These are phyloP conservation scores for Fusarium sp. DNA, from an alignment of 2,329 filamentous ascomycete genomes.

Conservation along the genomic window DNA sequence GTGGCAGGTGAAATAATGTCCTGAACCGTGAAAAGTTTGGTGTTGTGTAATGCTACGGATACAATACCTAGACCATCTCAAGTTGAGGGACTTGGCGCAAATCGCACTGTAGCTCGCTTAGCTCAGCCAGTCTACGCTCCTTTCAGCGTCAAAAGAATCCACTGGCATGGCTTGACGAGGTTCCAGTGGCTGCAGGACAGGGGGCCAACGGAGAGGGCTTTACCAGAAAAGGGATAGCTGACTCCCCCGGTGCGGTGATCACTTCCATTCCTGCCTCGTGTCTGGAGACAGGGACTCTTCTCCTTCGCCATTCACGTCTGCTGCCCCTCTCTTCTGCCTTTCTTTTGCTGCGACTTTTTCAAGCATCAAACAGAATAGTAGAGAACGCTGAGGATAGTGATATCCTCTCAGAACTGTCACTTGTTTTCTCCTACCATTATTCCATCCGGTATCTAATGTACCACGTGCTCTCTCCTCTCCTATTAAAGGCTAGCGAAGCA, in stretches of 20 bases:
- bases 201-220: slow-evolving; percentile 11
- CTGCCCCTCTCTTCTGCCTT: slow-evolving; percentile 30
- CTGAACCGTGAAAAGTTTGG: slow-evolving; percentile 9
- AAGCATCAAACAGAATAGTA: not conserved
- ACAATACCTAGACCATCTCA: not conserved
- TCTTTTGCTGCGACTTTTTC: not conserved
- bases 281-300: slow-evolving; percentile 24
- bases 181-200: slow-evolving; percentile 36
- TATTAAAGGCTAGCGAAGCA: slow-evolving; percentile 14
- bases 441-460: not conserved
- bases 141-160: slow-evolving; percentile 8
- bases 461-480: slow-evolving; percentile 2
- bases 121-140: slow-evolving; percentile 35
- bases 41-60: slow-evolving; percentile 33
- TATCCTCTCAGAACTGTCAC: not conserved
- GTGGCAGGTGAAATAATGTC: slow-evolving; percentile 24
- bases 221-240: slow-evolving; percentile 1
- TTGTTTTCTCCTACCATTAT: not conserved
- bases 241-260: slow-evolving; percentile 17
- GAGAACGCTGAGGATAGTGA: not conserved
- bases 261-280: slow-evolving; percentile 24
- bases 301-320: slow-evolving; percentile 26
- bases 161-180: slow-evolving; percentile 29
- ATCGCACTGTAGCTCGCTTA: slow-evolving; percentile 38
- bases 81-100: not conserved